Base-by-base conservation (phyloP, 192 early-diverging fungal species). In the Hyaloraphidium curvatum region DNA sequence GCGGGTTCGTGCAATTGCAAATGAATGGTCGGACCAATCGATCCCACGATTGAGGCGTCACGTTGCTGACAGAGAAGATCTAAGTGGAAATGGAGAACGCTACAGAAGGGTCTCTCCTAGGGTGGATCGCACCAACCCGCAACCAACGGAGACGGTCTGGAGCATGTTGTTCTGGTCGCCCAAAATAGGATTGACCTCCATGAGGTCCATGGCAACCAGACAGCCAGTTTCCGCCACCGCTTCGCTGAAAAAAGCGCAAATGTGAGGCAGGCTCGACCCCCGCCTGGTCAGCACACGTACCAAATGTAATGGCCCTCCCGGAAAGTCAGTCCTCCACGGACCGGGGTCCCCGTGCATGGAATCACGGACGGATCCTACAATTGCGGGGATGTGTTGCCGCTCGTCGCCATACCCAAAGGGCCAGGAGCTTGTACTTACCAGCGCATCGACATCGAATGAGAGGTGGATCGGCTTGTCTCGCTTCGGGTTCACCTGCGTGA, bases 301-400 rank as follows among this genome's bases (percentile, higher is more conserved):
- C n/a, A 91, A 50, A 97, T 89, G 66, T 88, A 97, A 62, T 97
- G 92, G 27, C 92, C 92, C 66, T 97, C 92, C 52, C 92, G 73
- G 73, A 93, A 97, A 9, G 84, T 85, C 40, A 96, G 67, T 22
- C 91, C 91, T 55, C 91, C 91, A 50, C 89, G 77, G 9, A 96
- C 91, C 7, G 91, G 91, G 2, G 91, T 96, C 40, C 91, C 91
- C 0, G 92, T 97, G 3, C 85, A 81, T 21, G 92, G 92, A 0
- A 88, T 89, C 13, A 97, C 86, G 2, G 81, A 73, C 22, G 92
- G 92, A 63, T 97, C 92, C 43, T 22, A 25, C 7, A 48, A 11
- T 48, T 4, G 19, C 43, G 43, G 7, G 43, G 5, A 19, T 48
- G n/a, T n/a, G n/a, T n/a, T n/a, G n/a, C n/a, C n/a, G n/a, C n/a